Evolutionary conservation across 2,329 filamentous ascomycete genomes (phyloP), one percentile per base, ranked within the genome.

Genomic region (Hirsutella minnesotensis): DNA sequence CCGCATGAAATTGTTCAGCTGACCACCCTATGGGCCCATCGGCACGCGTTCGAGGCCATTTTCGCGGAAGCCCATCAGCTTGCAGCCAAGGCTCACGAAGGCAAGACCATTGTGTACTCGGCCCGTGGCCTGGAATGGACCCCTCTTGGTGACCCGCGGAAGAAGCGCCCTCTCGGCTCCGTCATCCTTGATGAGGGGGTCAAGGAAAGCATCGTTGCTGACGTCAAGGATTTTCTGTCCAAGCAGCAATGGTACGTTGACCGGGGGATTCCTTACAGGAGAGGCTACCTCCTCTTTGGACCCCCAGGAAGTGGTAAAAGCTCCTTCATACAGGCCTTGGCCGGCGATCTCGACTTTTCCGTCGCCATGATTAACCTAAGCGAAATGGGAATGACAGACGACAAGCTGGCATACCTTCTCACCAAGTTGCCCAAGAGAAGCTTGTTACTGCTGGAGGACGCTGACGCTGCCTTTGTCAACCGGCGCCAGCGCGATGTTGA

Each of bases 1-100:
- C 92, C 92, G 1, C 94, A 95, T 68, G 92, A 98, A 65, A 94
- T 89, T 1, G 76, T 98, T 39, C 92, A 87, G 45, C 67, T 98
- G 46, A 96, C 90, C 3, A 90, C 92, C 1, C 72, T 98, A 12
- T 96, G 94, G 69, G 76, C 86, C 39, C 83, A 95, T 52, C 83
- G 89, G 3, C 78, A 90, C 53, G 77, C 96, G 13, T 95, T 98
- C 55, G 86, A 94, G 58, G 79, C 87, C 19, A 78, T 98, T 13
- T 95, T 98, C 54, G 73, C 73, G 19, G 87, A 96, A 62, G 90
- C 92, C 3, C 86, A 95, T 56, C 70, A 75, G 16, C 72, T 95
- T 46, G 88, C 89, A 2, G 74, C 79, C 29, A 79, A 81, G 54
- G 83, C 83, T 30, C 82, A 87, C 43, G 86, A 96, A 60, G 92